These are phyloP conservation scores for Thermochaetoides thermophila DNA, from an alignment of 495 filamentous ascomycete species.

Conservation along the genomic window DNA sequence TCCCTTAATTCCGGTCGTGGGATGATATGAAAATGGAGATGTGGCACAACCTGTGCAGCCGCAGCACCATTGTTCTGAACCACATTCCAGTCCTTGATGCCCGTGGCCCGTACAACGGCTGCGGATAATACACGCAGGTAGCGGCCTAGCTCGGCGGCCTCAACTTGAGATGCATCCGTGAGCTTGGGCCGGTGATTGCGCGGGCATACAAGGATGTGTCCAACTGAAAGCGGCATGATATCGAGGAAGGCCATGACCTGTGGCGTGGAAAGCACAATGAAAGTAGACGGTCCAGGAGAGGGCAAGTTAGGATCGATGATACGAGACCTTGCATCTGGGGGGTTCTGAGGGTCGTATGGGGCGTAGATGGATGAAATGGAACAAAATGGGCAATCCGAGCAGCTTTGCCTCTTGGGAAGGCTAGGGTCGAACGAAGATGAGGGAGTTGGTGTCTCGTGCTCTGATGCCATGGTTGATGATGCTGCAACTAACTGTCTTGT, in stretches of 20 bases:
- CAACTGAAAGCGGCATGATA: slow-evolving; percentile 66
- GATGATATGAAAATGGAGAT: slow-evolving; percentile 88
- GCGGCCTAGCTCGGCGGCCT: slow-evolving; percentile 46
- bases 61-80: slow-evolving; percentile 86
- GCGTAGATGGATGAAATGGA: slow-evolving; percentile 35
- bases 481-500: neutral
- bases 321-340: slow-evolving; percentile 17
- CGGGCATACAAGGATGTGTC: slow-evolving; percentile 66
- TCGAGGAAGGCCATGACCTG: slow-evolving; percentile 74
- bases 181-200: slow-evolving; percentile 58
- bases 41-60: slow-evolving; percentile 80
- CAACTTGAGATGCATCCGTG: slow-evolving; percentile 41
- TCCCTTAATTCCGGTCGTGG: slow-evolving; percentile 45
- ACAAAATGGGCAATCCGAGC: slow-evolving; percentile 48
- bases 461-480: slow-evolving; percentile 1
- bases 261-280: slow-evolving; percentile 59
- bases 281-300: slow-evolving; percentile 32
- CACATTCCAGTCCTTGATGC: slow-evolving; percentile 72
- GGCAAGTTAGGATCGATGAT: slow-evolving; percentile 17
- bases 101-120: slow-evolving; percentile 47
- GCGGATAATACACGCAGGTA: slow-evolving; percentile 64
- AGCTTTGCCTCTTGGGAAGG: neutral
- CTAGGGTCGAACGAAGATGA: slow-evolving; percentile 5
- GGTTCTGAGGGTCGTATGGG: slow-evolving; percentile 28
- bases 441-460: no score